These are phyloP conservation scores for Lactarius pseudohatsudake DNA, from an alignment of 768 basidiomycete genomes.

Conservation along the genomic window DNA sequence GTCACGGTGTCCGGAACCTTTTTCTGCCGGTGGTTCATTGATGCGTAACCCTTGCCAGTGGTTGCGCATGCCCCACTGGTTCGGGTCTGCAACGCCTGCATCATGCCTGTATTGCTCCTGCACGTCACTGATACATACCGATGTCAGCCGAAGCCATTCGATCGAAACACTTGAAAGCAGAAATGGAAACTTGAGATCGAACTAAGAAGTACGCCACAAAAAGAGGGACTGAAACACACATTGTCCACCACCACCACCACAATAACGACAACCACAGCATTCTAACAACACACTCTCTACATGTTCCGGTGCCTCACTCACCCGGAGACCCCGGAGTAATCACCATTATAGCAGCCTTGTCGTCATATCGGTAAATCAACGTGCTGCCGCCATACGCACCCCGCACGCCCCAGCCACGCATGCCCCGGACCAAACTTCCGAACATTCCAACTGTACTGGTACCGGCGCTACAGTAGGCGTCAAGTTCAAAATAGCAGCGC, in stretches of 20 bases:
- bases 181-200: neutral
- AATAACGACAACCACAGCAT: neutral
- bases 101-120: neutral
- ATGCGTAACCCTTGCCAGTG: neutral
- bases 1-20: neutral
- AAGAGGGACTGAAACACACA: neutral
- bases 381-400: neutral
- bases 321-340: constrained; percentile 1
- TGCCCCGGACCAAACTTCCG: neutral
- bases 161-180: neutral
- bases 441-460: neutral
- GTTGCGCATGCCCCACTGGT: too few relatives aligned
- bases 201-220: neutral
- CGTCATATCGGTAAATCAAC: constrained; percentile 2
- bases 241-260: too few relatives aligned
- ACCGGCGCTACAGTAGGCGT: neutral
- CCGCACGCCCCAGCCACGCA: neutral
- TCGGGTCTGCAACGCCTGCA: too few relatives aligned
- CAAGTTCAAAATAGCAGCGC: neutral
- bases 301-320: neutral
- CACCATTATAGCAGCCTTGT: neutral
- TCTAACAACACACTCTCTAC: neutral
- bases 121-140: neutral
- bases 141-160: neutral
- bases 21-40: too few relatives aligned